phyloP scores from a whole-genome alignment of 2,329 filamentous ascomycete species.

The Aschersonia sp. region DNA sequence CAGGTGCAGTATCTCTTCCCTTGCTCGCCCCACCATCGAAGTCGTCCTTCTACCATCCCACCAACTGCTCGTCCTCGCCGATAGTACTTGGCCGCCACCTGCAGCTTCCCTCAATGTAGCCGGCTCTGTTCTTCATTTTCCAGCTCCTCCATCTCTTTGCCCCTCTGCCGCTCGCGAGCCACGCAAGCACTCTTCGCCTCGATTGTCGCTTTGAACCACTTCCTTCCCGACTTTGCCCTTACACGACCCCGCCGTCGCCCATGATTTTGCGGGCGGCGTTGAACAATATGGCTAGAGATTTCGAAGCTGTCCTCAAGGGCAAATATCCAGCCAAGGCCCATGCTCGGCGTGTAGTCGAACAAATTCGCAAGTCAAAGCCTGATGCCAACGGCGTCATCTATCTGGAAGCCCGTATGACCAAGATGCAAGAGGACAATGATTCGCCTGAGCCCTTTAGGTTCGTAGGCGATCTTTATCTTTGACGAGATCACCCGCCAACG shows the following conservation, averaged over 20 bases:
- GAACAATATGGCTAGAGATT: slow-evolving; percentile 23
- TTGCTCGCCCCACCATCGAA: background rate
- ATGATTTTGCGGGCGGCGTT: background rate
- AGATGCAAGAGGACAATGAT: slow-evolving; percentile 81
- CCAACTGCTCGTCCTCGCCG: too few species aligned
- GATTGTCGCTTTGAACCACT: background rate
- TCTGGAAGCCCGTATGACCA: slow-evolving; percentile 70
- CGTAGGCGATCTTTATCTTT: background rate
- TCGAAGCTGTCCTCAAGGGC: slow-evolving; percentile 38
- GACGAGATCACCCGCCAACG: background rate
- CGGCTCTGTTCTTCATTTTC: background rate
- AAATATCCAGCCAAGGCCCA: slow-evolving; percentile 80
- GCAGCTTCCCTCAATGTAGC: background rate
- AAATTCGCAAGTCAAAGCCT: slow-evolving; percentile 53
- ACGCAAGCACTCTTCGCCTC: background rate
- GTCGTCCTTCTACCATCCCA: background rate
- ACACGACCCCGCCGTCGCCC: background rate
- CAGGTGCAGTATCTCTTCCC: background rate
- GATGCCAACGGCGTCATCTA: slow-evolving; percentile 61
- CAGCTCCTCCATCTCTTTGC: background rate
- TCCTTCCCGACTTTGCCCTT: background rate
- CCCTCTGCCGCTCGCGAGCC: background rate
- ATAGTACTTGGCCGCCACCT: background rate
- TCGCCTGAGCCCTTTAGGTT: slow-evolving; percentile 68
- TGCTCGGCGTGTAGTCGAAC: slow-evolving; percentile 67